phyloP scores from a whole-genome alignment of 2,329 filamentous ascomycete genomes.

The Monosporascus sp. region DNA sequence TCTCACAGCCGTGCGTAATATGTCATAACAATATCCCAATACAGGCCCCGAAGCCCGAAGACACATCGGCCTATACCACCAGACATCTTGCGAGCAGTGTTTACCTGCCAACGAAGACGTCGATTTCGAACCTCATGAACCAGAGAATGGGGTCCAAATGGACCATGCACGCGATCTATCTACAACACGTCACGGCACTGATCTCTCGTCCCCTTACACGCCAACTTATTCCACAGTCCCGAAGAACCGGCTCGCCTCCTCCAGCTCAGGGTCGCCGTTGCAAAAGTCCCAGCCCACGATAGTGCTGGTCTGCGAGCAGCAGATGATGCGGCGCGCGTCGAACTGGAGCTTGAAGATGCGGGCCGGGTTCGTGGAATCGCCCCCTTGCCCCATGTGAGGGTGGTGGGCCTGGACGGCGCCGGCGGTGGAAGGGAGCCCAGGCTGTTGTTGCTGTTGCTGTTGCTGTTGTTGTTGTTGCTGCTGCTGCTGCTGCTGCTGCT shows the following conservation, averaged over 20 bases:
- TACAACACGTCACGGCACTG: neutral
- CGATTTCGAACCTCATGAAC: too few species aligned
- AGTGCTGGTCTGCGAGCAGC: constrained; percentile 83
- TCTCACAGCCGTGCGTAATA: too few species aligned
- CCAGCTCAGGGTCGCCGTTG: constrained; percentile 73
- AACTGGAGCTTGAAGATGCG: constrained; percentile 96
- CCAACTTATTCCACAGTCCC: constrained; percentile 47
- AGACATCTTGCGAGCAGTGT: too few species aligned
- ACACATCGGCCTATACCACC: too few species aligned
- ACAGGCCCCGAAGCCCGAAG: too few species aligned
- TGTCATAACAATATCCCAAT: too few species aligned
- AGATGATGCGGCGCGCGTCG: constrained; percentile 87
- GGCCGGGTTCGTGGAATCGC: constrained; percentile 41
- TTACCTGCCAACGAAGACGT: too few species aligned
- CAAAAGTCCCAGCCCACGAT: constrained; percentile 99
- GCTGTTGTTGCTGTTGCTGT: constrained; percentile 5
- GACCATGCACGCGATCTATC: too few species aligned
- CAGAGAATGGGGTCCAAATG: too few species aligned
- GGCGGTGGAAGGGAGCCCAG: too few species aligned
- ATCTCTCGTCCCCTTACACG: neutral
- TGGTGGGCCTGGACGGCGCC: constrained; percentile 24
- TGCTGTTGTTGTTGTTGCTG: constrained; percentile 3
- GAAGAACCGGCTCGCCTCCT: constrained; percentile 75
- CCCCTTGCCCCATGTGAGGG: constrained; percentile 37
- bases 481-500: constrained; percentile 6